Evolutionary conservation across 192 early-diverging fungal species (phyloP).

Genomic region (Umbelopsis vinacea): DNA sequence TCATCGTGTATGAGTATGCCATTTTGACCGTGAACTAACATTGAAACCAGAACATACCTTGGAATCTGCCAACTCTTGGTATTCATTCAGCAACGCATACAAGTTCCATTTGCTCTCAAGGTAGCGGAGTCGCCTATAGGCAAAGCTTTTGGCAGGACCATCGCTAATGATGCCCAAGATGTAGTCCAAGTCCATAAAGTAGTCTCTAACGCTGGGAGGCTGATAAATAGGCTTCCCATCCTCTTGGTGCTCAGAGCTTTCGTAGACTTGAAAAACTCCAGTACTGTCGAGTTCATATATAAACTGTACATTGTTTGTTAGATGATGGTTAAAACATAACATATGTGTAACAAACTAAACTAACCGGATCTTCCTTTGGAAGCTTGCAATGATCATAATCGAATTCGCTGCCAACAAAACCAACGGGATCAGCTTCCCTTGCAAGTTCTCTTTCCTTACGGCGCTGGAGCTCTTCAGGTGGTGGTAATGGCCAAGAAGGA

Average conservation of each 20-base stretch:
- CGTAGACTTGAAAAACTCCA: constrained; percentile 70
- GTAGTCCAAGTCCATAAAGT: constrained; percentile 84
- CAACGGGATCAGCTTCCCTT: constrained; percentile 40
- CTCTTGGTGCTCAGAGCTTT: neutral
- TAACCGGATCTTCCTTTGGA: constrained; percentile 42
- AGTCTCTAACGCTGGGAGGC: constrained; percentile 56
- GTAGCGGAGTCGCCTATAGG: constrained; percentile 86
- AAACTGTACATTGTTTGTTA: constrained; percentile 14
- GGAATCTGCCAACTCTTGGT: constrained; percentile 90
- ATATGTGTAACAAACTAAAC: neutral
- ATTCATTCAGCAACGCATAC: constrained; percentile 91
- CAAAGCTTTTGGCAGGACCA: constrained; percentile 93
- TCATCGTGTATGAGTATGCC: neutral
- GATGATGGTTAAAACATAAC: neutral
- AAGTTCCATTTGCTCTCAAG: constrained; percentile 93
- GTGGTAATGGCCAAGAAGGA: constrained; percentile 63
- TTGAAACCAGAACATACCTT: constrained; percentile 53
- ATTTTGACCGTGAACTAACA: neutral
- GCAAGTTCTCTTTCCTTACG: constrained; percentile 32
- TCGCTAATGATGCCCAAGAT: constrained; percentile 75
- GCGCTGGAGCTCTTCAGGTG: constrained; percentile 23
- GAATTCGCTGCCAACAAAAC: constrained; percentile 48
- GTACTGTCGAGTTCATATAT: constrained; percentile 57
- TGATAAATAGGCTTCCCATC: constrained; percentile 20
- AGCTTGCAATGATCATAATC: constrained; percentile 44